These are phyloP conservation scores for Lasiodiplodia gonubiensis DNA, from an alignment of 2,329 filamentous ascomycete species.

Conservation along the genomic window DNA sequence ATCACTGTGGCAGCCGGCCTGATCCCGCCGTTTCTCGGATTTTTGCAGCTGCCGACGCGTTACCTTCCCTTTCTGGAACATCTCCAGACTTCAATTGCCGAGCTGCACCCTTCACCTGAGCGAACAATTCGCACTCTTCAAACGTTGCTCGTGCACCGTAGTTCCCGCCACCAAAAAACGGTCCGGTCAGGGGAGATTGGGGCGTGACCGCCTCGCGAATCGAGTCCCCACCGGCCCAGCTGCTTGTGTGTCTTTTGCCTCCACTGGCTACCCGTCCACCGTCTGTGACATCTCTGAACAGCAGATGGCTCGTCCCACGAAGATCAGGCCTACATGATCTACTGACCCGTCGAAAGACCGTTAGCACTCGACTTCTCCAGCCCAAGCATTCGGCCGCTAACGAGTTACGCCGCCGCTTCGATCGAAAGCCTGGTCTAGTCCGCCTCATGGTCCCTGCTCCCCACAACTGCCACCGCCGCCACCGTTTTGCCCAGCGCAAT, in stretches of 20 bases:
- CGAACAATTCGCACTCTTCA: not conserved
- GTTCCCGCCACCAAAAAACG: slow-evolving; percentile 17
- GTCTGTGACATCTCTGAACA: not conserved
- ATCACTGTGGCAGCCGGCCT: not conserved
- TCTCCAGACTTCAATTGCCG: not conserved
- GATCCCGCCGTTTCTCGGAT: slow-evolving; percentile 1
- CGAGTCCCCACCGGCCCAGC: not conserved
- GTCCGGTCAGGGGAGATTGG: slow-evolving; percentile 10
- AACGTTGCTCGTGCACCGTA: not conserved
- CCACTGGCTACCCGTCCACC: not conserved
- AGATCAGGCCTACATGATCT: not conserved
- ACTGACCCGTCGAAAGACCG: not conserved
- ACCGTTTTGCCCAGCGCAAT: not conserved
- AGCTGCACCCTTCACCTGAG: not conserved
- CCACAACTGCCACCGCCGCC: not conserved
- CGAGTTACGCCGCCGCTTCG: slow-evolving; percentile 1
- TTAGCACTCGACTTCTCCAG: slow-evolving; percentile 1
- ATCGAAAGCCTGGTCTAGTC: not conserved
- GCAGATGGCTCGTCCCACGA: slow-evolving; percentile 5
- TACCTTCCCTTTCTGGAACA: not conserved
- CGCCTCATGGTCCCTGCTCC: slow-evolving; percentile 4
- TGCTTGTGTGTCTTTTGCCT: not conserved
- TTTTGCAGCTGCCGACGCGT: not conserved
- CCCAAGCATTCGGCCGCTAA: slow-evolving; percentile 9
- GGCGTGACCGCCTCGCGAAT: slow-evolving; percentile 13